Percentiles rank a stretch among this genome's conserved stretches.
Conservation (phyloP, 2,329 filamentous ascomycete genomes). For the Botrytis squamosa region DNA sequence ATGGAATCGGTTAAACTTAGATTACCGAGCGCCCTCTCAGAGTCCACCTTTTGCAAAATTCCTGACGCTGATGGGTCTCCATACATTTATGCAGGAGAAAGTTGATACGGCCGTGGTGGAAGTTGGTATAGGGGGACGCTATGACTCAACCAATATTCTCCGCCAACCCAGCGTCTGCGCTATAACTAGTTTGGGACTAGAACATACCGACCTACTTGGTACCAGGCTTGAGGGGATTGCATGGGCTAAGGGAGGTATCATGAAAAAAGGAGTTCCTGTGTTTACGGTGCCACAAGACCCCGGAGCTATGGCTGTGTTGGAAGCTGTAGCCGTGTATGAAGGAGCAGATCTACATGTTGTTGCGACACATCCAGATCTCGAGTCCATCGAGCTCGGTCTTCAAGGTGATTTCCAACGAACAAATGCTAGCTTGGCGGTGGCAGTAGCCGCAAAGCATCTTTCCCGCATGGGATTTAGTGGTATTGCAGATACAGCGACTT, state of each 20-base stretch:
- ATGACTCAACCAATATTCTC: neutral
- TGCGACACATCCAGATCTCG: neutral
- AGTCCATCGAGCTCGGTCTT: neutral
- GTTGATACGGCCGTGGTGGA: neutral
- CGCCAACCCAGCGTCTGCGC: neutral
- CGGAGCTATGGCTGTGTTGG: neutral
- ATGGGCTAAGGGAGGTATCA: conserved; percentile 89
- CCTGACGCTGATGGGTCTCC: neutral
- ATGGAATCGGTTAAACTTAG: neutral
- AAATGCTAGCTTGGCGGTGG: neutral
- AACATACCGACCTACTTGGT: conserved; percentile 79
- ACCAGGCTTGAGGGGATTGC: conserved; percentile 76
- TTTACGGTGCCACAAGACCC: conserved; percentile 36
- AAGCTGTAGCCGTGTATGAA: neutral
- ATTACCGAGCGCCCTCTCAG: neutral
- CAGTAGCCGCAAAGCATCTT: neutral
- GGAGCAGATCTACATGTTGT: neutral
- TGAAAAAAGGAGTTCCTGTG: conserved; percentile 64
- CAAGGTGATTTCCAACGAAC: neutral
- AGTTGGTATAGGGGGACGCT: neutral
- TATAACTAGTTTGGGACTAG: conserved; percentile 61
- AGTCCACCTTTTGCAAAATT: neutral
- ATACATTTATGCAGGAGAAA: neutral
- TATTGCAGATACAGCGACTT: neutral
- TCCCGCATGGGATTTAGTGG: neutral